Percentiles rank a stretch among this genome's conserved stretches.
Evolutionary conservation across 805 yeast genomes (phyloP).

Genomic region (Monosporozyma aquatica): DNA sequence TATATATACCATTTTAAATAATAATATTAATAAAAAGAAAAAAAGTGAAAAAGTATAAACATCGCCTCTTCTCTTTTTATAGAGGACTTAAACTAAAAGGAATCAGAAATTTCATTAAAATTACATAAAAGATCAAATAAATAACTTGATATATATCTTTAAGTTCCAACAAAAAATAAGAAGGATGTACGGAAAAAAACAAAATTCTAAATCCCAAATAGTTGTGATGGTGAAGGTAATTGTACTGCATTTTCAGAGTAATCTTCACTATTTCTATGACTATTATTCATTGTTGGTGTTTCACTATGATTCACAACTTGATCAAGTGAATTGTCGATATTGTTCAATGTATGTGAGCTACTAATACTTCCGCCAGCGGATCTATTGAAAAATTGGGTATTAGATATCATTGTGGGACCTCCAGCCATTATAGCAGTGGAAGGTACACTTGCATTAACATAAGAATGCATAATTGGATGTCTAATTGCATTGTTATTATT

Average conservation of each 20-base stretch:
- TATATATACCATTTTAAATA: background rate
- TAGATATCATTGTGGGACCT: background rate
- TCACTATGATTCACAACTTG: background rate
- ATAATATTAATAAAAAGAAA: background rate
- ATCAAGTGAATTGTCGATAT: background rate
- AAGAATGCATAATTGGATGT: background rate
- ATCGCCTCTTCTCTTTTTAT: no score
- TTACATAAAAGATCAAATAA: background rate
- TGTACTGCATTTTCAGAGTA: slow-evolving; percentile 5
- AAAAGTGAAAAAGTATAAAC: slow-evolving; percentile 2
- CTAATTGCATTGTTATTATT: background rate
- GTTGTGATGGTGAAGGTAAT: slow-evolving; percentile 16
- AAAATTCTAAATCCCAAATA: slow-evolving; percentile 13
- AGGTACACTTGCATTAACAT: background rate
- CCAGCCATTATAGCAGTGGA: background rate
- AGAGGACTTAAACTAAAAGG: no score
- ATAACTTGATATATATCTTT: no score
- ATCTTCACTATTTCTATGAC: slow-evolving; percentile 2
- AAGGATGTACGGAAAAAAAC: no score
- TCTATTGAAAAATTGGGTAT: background rate
- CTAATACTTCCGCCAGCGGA: slow-evolving; percentile 1
- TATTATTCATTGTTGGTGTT: background rate
- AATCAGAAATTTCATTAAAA: slow-evolving; percentile 1
- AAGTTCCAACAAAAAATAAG: no score
- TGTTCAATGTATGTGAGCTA: background rate